Evolutionary conservation across 345 rosid species (phyloP).

Genomic region (Ailanthus altissimus): DNA sequence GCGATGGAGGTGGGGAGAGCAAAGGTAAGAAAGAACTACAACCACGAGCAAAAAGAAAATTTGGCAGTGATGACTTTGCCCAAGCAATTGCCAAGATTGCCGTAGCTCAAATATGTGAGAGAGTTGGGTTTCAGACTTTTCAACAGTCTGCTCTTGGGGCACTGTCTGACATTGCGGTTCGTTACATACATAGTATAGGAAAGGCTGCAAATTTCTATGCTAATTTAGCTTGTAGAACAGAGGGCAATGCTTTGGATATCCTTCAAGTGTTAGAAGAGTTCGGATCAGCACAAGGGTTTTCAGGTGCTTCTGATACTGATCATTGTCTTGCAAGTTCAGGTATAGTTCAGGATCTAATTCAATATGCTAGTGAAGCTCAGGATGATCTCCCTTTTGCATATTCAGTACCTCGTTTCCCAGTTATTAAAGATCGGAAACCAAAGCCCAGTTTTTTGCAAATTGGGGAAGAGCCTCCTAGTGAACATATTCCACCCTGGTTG

Average conservation of each 20-base stretch:
- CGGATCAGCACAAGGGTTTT: constrained; percentile 60
- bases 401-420: constrained; percentile 62
- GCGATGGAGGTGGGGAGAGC: constrained; percentile 73
- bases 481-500: constrained; percentile 83
- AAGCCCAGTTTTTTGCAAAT: constrained; percentile 48
- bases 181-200: constrained; percentile 57
- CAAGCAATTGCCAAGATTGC: constrained; percentile 60
- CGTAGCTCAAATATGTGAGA: constrained; percentile 74
- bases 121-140: constrained; percentile 65
- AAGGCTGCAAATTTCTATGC: constrained; percentile 57
- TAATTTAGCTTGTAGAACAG: constrained; percentile 66
- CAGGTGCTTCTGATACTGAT: constrained; percentile 53
- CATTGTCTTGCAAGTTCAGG: constrained; percentile 70
- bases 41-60: constrained; percentile 39
- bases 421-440: constrained; percentile 47
- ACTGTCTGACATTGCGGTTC: constrained; percentile 54
- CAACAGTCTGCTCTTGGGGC: constrained; percentile 78
- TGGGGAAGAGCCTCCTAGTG: constrained; percentile 65
- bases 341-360: constrained; percentile 56
- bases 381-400: constrained; percentile 59
- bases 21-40: constrained; percentile 43
- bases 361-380: constrained; percentile 53
- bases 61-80: constrained; percentile 48
- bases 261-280: constrained; percentile 74
- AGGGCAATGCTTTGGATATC: constrained; percentile 61